Conservation (phyloP, 345 rosid species). For the Moringa oleifera region DNA sequence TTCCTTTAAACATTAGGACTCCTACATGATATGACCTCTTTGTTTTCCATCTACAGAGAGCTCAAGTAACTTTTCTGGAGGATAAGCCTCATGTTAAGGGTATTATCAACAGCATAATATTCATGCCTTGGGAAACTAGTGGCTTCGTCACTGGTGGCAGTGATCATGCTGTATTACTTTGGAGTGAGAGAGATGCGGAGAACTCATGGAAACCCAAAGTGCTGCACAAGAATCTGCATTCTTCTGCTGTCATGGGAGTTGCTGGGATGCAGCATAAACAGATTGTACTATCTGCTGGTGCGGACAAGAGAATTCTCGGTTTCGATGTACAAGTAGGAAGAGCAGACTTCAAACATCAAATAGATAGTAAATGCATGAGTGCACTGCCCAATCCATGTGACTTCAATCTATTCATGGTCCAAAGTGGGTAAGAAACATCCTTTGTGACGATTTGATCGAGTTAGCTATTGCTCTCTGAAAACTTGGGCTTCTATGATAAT, state of each 20-base stretch:
- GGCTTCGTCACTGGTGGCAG: constrained; percentile 85
- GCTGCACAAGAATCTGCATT: constrained; percentile 69
- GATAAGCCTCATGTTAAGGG: constrained; percentile 86
- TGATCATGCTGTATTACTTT: constrained; percentile 79
- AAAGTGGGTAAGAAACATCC: constrained; percentile 64
- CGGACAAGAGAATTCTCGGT: constrained; percentile 78
- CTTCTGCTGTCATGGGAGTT: constrained; percentile 95
- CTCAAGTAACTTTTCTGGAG: constrained; percentile 56
- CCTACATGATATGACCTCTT: not conserved
- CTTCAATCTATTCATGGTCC: constrained; percentile 93
- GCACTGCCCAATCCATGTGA: constrained; percentile 88
- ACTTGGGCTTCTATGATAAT: too few species aligned
- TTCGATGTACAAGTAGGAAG: constrained; percentile 66
- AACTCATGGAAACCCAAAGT: constrained; percentile 69
- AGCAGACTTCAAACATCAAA: constrained; percentile 69
- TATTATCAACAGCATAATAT: constrained; percentile 65
- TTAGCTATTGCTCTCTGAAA: too few species aligned
- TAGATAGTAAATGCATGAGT: constrained; percentile 94
- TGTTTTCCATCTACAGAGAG: constrained; percentile 32
- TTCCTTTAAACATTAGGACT: not conserved
- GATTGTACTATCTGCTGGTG: constrained; percentile 74
- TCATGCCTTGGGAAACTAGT: constrained; percentile 76
- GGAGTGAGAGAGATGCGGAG: constrained; percentile 65
- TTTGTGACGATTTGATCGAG: not conserved
- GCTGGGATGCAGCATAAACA: constrained; percentile 83